Evolutionary conservation across 768 basidiomycete genomes (phyloP), one percentile per base, ranked within the genome.

Genomic region (Pleurotus platypus): DNA sequence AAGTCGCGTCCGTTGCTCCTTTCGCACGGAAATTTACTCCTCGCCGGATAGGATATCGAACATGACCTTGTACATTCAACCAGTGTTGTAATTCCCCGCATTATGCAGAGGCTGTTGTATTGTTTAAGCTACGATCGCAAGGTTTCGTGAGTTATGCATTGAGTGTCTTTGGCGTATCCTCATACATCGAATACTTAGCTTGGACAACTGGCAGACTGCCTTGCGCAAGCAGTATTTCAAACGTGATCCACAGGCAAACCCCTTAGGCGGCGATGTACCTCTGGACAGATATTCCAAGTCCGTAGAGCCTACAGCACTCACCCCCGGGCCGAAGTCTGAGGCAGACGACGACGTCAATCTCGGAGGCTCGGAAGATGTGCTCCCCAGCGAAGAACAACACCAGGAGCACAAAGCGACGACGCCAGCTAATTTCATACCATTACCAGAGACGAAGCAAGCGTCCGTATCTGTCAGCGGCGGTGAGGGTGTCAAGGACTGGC

Each of bases 101-200:
- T 92, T 58, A 89, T 92, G 83, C 81, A 84, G 55, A 78, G 87
- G 50, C 71, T 94, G 54, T 78, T 94, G 58, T 82, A 83, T 64
- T 81, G 84, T 16, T 78, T 92, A 58, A 86, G 90, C 12, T 87
- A 89, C 65, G 92, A 94, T 75, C 78, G 89, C 59, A 91, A 90
- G 74, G 81, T 89, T 63, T 77, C 79, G 90, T 91, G 70, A 67
- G 89, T 72, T 57, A 58, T 61, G 60, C 49, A 51, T 13, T 49
- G 38, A 11, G 47, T n/a, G 38, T 16, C 22, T 11, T 35, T 9
- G 5, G 48, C 51, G n/a, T 43, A 48, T 20, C 47, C 46, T 56
- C 49, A 49, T 61, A 59, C 63, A 62, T 59, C 64, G 61, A 27
- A 46, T 50, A 16, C 20, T 57, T 62, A 92, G 90, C 37, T 64